Percentiles rank a stretch among this genome's conserved stretches.
These are phyloP conservation scores for Pseudoscleropodium purum DNA, from an alignment of 225 moss, liverwort and hornwort species.

Conservation along the genomic window DNA sequence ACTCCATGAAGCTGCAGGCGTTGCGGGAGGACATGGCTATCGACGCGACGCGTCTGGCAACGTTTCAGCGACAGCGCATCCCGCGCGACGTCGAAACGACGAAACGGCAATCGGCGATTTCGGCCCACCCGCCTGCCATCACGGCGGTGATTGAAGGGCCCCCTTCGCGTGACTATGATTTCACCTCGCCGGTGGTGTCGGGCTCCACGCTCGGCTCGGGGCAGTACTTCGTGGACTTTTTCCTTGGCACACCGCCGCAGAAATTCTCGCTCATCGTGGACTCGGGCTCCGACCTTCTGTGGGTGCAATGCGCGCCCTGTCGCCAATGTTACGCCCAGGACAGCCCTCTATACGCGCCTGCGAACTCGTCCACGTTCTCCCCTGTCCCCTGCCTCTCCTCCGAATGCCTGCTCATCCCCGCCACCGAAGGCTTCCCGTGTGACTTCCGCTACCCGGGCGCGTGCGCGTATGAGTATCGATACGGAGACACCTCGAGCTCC, in stretches of 20 bases:
- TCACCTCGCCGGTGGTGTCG: conserved; percentile 52
- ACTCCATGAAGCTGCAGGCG: conserved; percentile 23
- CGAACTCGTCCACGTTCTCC: conserved; percentile 30
- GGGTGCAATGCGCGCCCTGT: conserved; percentile 65
- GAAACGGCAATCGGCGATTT: background rate
- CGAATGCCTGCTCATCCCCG: conserved; percentile 44
- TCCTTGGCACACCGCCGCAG: conserved; percentile 63
- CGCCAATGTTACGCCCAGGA: conserved; percentile 33
- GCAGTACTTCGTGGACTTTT: conserved; percentile 70
- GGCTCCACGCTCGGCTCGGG: conserved; percentile 65
- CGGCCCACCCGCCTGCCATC: conserved; percentile 16
- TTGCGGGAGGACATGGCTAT: conserved; percentile 38
- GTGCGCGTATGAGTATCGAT: conserved; percentile 61
- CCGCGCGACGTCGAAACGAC: background rate
- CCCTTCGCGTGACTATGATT: conserved; percentile 32
- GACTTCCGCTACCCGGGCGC: conserved; percentile 51
- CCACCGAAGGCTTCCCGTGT: conserved; percentile 48
- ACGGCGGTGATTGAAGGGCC: conserved; percentile 39
- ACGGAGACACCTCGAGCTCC: conserved; percentile 47
- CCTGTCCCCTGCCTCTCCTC: conserved; percentile 26
- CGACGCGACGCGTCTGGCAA: conserved; percentile 7
- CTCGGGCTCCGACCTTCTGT: conserved; percentile 73
- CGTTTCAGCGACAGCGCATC: conserved; percentile 3
- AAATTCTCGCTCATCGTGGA: conserved; percentile 70
- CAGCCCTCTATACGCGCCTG: conserved; percentile 33